Evolutionary conservation across 1,139 yeast species (phyloP).

Genomic region (Debaryomycetaceae sp.): DNA sequence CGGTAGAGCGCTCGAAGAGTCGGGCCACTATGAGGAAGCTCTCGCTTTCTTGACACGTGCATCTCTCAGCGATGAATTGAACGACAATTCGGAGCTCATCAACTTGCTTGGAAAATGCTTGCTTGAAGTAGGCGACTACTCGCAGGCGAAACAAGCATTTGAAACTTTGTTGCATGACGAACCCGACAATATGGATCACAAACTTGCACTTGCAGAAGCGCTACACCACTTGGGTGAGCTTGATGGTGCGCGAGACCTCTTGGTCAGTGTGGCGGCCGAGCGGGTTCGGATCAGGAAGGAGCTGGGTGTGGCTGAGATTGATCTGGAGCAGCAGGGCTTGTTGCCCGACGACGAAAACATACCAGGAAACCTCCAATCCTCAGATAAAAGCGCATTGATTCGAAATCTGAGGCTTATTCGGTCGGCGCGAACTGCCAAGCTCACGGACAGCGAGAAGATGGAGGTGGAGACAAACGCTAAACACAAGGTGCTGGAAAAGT

Average conservation of each 20-base stretch:
- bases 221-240: conserved; percentile 61
- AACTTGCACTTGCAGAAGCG: conserved; percentile 74
- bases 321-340: conserved; percentile 3
- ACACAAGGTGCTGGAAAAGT: conserved; percentile 54
- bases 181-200: conserved; percentile 59
- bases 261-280: conserved; percentile 39
- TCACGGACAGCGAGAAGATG: conserved; percentile 45
- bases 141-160: conserved; percentile 60
- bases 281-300: too few species aligned
- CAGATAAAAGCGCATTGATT: conserved; percentile 12
- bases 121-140: conserved; percentile 59
- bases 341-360: conserved; percentile 7
- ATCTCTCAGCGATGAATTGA: conserved; percentile 34
- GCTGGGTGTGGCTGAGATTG: conserved; percentile 5
- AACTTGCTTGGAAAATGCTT: conserved; percentile 68
- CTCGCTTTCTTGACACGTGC: conserved; percentile 50
- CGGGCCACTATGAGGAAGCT: conserved; percentile 65
- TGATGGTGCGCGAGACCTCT: conserved; percentile 46
- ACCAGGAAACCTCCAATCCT: conserved; percentile 3
- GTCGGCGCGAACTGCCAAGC: conserved; percentile 15
- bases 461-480: conserved; percentile 51
- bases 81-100: conserved; percentile 39
- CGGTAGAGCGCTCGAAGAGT: conserved; percentile 60
- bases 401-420: conserved; percentile 12
- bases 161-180: conserved; percentile 43